These are phyloP conservation scores for Bonia amplexicaulis DNA, from an alignment of 176 grass and related monocot genomes.

Conservation along the genomic window DNA sequence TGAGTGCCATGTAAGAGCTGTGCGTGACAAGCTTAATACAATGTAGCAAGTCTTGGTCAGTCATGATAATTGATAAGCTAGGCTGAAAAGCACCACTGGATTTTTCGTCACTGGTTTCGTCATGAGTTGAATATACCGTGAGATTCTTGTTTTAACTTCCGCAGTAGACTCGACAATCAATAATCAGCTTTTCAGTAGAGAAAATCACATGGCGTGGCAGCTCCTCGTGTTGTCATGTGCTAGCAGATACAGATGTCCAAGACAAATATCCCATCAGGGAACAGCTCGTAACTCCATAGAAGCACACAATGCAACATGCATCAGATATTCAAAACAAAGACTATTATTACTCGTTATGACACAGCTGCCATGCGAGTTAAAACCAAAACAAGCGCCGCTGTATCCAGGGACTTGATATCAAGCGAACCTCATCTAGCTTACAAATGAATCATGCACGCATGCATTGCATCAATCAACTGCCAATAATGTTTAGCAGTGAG, in stretches of 20 bases:
- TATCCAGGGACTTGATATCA: neutral
- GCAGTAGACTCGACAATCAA: neutral
- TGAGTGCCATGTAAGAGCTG: neutral
- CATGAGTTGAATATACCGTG: neutral
- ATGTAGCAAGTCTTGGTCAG: neutral
- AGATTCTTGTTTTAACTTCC: neutral
- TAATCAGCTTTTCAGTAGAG: neutral
- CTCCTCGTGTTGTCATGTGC: neutral
- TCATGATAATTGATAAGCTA: neutral
- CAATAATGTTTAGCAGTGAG: neutral
- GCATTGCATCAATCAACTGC: neutral
- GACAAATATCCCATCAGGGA: neutral
- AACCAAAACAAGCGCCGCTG: neutral
- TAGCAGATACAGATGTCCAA: neutral
- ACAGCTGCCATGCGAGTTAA: neutral
- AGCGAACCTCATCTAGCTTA: neutral
- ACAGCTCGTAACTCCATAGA: neutral
- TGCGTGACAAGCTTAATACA: neutral
- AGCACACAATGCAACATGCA: neutral
- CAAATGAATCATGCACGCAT: neutral
- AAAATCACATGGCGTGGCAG: neutral
- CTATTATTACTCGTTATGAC: neutral
- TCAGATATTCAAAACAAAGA: neutral
- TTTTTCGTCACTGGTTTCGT: neutral
- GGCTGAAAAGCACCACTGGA: neutral